Base-by-base conservation (phyloP, 352 stramenopile species). In the Pythium aristosporum region DNA sequence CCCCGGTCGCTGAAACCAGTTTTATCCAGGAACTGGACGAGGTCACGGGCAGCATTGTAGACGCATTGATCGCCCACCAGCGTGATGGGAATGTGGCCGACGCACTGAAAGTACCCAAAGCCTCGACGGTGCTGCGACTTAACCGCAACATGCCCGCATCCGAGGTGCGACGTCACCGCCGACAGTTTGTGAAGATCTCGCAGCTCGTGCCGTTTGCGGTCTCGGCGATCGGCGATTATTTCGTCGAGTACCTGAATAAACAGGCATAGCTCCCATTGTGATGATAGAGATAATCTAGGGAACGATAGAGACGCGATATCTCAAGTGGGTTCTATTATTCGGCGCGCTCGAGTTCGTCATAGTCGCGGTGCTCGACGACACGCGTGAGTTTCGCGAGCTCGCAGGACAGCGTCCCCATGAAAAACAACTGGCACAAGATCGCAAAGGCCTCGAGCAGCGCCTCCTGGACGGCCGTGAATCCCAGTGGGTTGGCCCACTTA, bases 341-440 rank as follows among this genome's bases (percentile, higher is more conserved):
- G 53, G 64, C 73, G 12, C 76, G 79, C 59, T 88, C 79, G 53
- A 91, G 59, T 36, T 86, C 71, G 39, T 73, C 53, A 60, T 91
- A 89, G 59, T 92, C 80, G 46, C 65, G 80, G 30, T 76, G 67
- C 48, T 94, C 81, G 42, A 92, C 78, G 41, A 88, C 71, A 9
- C 68, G 68, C 32, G 74, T 72, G 51, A 94, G 78, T 53, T 74
- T 68, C 13, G 82, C 71, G 21, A 92, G 63, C 60, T 96, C 87
- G 50, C 83, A 89, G 5, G 82, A 90, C 1, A 92, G 61, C 51
- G 87, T 96, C 13, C 87, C 87, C 80, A 96, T 92, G 74, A 89
- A 96, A 20, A 96, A 66, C n/a, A 96, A 73, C 59, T 96, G 87
- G 43, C 83, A 96, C 16, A 94, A 72, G 65, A 96, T 94, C 3